A percentile compares a stretch with the other conserved stretches of the same genome.
Conservation (phyloP, 2,329 filamentous ascomycete genomes). For the Paracamarosporium sp. region DNA sequence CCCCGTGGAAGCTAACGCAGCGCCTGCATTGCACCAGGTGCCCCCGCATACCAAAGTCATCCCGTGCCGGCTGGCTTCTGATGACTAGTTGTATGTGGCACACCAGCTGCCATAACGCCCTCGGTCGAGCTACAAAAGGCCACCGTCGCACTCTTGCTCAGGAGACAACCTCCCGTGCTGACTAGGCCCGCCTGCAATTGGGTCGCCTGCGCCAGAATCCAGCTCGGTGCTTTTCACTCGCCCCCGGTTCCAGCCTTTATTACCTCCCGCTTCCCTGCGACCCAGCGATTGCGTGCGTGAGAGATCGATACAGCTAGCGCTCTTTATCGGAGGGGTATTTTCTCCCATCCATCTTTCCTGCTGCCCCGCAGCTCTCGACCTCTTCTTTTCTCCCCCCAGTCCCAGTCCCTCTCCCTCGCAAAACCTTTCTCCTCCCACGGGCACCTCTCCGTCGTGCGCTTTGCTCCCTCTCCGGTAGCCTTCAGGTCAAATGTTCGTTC, state of each 20-base stretch:
- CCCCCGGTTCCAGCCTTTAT: conserved; percentile 14
- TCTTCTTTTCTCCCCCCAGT: neutral
- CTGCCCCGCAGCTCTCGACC: conserved; percentile 23
- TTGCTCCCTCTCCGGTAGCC: conserved; percentile 30
- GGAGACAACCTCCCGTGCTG: neutral
- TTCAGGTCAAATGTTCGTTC: conserved; percentile 49
- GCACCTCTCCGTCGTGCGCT: conserved; percentile 31
- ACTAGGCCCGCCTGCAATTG: neutral
- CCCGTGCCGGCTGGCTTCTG: conserved; percentile 44
- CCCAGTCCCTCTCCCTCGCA: conserved; percentile 8
- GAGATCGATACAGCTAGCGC: conserved; percentile 28
- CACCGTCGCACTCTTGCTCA: conserved; percentile 3
- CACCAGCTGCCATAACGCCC: conserved; percentile 14
- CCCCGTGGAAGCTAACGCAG: conserved; percentile 23
- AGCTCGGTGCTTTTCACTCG: conserved; percentile 5
- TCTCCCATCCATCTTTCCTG: conserved; percentile 19
- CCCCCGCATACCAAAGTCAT: no score
- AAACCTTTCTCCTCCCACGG: conserved; percentile 25
- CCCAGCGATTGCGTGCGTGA: conserved; percentile 24
- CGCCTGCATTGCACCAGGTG: conserved; percentile 38
- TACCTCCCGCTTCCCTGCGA: conserved; percentile 7
- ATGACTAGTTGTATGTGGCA: conserved; percentile 29
- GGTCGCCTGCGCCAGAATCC: conserved; percentile 1
- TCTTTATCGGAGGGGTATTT: conserved; percentile 26
- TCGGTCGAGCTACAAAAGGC: conserved; percentile 5